Base-by-base conservation (phyloP, 441 rosid species). In the Eugenia klotzschiana region DNA sequence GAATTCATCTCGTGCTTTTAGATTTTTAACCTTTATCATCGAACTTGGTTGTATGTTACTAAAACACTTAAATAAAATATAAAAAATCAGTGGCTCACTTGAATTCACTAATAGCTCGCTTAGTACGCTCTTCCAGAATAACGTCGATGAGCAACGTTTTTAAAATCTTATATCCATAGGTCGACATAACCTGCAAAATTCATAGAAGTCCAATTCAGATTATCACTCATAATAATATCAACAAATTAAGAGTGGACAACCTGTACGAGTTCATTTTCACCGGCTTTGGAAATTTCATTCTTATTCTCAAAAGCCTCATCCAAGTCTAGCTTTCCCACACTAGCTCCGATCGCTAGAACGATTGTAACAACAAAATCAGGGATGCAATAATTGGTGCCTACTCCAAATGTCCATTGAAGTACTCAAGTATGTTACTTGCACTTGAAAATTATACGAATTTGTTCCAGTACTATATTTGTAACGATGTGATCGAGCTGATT, bases 201-300 rank as follows among this genome's bases (percentile, higher is more conserved):
- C 3, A 3, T 8, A 37, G 6, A 23, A 18, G 10, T 18, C 55
- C n/a, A 2, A 10, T 52, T 52, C 55, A 16, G n/a, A 52, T 52
- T 52, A 3, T 52, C 55, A 4, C 40, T 37, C 55, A 0, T 52
- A 7, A 20, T 20, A 20, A 18, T 52, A 52, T 52, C 55, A 52
- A 18, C 4, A 52, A 52, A 10, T 52, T 4, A 18, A 20, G n/a
- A 20, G 55, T 3, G 55, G 55, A 20, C 55, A 6, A 91, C 92
- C 93, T 92, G 89, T 77, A 87, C 91, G 13, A 93, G 94, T 82
- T 92, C 93, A 4, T 89, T 85, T 86, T 91, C 93, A 49, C 91
- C 95, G 84, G 92, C 90, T 87, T 87, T 90, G 1, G 94, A 94
- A 69, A 92, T 92, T n/a, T n/a, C n/a, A 85, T 90, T 90, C 90